Conservation (phyloP, 805 yeast species). For the Spathaspora sp. region DNA sequence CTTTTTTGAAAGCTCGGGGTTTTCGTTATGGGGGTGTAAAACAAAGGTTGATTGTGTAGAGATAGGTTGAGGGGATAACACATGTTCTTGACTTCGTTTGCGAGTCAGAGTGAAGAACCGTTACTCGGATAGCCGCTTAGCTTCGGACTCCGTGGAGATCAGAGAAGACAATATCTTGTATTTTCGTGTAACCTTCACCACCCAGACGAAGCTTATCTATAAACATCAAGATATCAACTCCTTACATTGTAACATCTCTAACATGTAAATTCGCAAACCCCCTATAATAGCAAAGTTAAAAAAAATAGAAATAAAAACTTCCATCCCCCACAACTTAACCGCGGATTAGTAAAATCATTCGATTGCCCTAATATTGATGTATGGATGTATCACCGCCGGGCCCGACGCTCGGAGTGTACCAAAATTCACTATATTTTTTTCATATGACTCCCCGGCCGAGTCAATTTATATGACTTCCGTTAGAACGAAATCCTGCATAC, state of each 20-base stretch:
- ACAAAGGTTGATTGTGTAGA: background rate
- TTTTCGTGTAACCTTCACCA: too few relatives aligned
- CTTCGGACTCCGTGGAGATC: too few relatives aligned
- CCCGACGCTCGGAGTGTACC: constrained; percentile 2
- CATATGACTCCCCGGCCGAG: background rate
- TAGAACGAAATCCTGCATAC: background rate
- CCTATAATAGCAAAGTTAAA: background rate
- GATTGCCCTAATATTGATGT: constrained; percentile 1
- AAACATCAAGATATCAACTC: too few relatives aligned
- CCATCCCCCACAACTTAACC: background rate
- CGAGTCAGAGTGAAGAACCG: too few relatives aligned
- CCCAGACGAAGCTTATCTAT: too few relatives aligned
- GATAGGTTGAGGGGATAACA: background rate
- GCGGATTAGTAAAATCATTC: background rate
- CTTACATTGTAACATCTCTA: too few relatives aligned
- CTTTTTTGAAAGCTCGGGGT: background rate
- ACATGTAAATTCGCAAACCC: background rate
- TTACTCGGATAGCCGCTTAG: too few relatives aligned
- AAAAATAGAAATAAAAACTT: background rate
- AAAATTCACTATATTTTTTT: background rate
- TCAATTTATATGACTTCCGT: background rate
- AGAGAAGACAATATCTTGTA: too few relatives aligned
- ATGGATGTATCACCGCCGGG: constrained; percentile 1
- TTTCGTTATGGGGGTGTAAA: background rate
- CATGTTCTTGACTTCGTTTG: too few relatives aligned